A percentile compares a stretch with the other conserved stretches of the same genome.
These are phyloP conservation scores for Cyanophora paradoxa DNA, from an alignment of 78 protist genomes.

Conservation along the genomic window DNA sequence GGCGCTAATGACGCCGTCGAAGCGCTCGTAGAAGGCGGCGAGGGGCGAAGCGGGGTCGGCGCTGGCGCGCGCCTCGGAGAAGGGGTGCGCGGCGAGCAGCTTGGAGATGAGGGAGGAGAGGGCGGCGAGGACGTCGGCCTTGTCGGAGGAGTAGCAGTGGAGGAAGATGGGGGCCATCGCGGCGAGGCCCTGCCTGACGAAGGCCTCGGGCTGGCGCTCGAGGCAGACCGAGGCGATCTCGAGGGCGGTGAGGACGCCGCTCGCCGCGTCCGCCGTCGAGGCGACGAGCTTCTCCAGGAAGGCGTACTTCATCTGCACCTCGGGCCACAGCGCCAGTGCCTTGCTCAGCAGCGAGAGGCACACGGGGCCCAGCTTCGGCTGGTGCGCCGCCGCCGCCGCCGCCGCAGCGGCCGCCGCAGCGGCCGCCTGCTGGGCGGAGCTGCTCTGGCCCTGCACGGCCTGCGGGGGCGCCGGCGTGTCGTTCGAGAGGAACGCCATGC, in stretches of 20 bases:
- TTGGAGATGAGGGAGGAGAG: not conserved
- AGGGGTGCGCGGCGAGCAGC: not conserved
- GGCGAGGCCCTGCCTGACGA: not conserved
- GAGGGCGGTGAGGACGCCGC: not conserved
- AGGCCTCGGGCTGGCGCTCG: not conserved
- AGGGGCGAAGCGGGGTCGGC: not conserved
- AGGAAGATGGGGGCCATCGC: not conserved
- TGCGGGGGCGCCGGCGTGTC: not conserved
- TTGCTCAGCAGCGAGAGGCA: slow-evolving; percentile 26
- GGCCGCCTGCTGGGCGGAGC: not conserved
- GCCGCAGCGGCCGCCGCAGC: not conserved
- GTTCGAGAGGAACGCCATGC: slow-evolving; percentile 16
- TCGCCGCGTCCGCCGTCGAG: not conserved
- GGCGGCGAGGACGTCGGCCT: not conserved
- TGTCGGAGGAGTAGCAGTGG: not conserved
- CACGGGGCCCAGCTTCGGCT: slow-evolving; percentile 14
- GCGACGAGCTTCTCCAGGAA: slow-evolving; percentile 44
- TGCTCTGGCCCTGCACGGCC: no score
- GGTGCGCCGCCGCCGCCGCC: not conserved
- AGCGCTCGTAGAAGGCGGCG: not conserved
- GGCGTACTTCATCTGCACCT: slow-evolving; percentile 40
- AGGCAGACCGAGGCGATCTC: not conserved
- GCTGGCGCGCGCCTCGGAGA: not conserved
- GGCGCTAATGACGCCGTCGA: no score
- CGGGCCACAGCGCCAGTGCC: slow-evolving; percentile 48